Base-by-base conservation (phyloP, 345 rosid species). In the Cardamine chenopodiifolia region DNA sequence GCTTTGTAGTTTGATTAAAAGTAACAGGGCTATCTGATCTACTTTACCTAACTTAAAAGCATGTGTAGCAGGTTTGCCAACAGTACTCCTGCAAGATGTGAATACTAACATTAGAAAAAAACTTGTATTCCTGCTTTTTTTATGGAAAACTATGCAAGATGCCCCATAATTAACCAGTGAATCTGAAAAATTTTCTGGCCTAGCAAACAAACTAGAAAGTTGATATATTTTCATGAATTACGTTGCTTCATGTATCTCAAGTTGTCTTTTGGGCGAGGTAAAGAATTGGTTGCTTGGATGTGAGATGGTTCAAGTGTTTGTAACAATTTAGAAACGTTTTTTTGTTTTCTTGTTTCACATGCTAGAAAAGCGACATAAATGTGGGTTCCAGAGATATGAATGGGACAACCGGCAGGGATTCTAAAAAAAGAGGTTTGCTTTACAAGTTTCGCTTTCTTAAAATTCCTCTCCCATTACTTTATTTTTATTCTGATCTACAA, bases 321-420 rank as follows among this genome's bases (percentile, higher is more conserved):
- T 39, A 35, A 58, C 31, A 58, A 6, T 14, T 49, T 58, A 45
- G 20, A 17, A 45, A 45, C 22, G 10, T 29, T 50, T 29, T 50
- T 60, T 48, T 18, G 39, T 22, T 66, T 60, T 44, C 31, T 66
- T 60, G 61, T 70, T 71, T 39, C 69, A 23, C 53, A 59, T 78
- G 77, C 50, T 78, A 78, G 81, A 50, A 42, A 59, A 66, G 63
- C 13, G 81, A 78, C 59, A 6, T 52, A 10, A 59, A 50, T 31
- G 18, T 71, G 59, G 45, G 35, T 78, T 72, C 52, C 58, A 53
- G 59, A 34, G 73, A 60, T 66, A 66, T 35, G 58, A 78, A 72
- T 71, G 31, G 20, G 59, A 66, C 73, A 59, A 66, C 53, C 42
- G 4, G 8, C 18, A 34, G 26, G 54, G 77, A 39, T 65, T 31